Evolutionary conservation across 768 basidiomycete genomes (phyloP).

Genomic region (Tremella mesenterica): DNA sequence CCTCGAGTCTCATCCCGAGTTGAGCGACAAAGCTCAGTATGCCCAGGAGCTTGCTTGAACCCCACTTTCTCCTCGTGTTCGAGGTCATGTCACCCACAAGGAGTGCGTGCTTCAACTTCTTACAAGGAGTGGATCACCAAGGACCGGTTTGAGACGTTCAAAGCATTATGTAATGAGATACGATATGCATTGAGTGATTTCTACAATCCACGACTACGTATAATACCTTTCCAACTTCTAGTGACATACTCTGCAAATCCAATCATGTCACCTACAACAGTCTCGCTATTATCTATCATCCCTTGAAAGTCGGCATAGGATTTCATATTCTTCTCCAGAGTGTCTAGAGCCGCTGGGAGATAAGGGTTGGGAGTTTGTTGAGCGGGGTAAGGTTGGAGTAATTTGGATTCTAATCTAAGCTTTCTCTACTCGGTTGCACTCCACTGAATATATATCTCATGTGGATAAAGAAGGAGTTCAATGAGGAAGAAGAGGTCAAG

Average conservation of each 20-base stretch:
- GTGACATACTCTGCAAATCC: slow-evolving; percentile 17
- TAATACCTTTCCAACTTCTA: slow-evolving; percentile 15
- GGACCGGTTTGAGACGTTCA: too few relatives aligned
- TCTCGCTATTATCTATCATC: slow-evolving; percentile 12
- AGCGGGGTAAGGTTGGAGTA: slow-evolving; percentile 26
- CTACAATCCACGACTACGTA: slow-evolving; percentile 12
- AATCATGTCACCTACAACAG: slow-evolving; percentile 14
- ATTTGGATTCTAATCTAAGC: slow-evolving; percentile 16
- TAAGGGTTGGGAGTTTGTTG: slow-evolving; percentile 13
- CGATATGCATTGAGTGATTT: too few relatives aligned
- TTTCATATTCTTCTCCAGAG: slow-evolving; percentile 15
- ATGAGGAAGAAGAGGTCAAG: background rate
- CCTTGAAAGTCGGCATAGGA: slow-evolving; percentile 5
- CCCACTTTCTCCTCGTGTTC: too few relatives aligned
- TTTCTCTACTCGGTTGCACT: too few relatives aligned
- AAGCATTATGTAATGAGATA: too few relatives aligned
- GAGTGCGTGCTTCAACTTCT: too few relatives aligned
- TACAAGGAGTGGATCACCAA: too few relatives aligned
- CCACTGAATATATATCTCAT: too few relatives aligned
- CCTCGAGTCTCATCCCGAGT: slow-evolving; percentile 26
- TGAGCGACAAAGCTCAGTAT: slow-evolving; percentile 27
- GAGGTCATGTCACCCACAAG: too few relatives aligned
- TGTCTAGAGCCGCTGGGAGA: slow-evolving; percentile 11
- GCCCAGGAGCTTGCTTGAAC: too few relatives aligned
- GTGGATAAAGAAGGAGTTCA: background rate